These are phyloP conservation scores for Diaporthe nobilis DNA, from an alignment of 2,329 filamentous ascomycete species.

Conservation along the genomic window DNA sequence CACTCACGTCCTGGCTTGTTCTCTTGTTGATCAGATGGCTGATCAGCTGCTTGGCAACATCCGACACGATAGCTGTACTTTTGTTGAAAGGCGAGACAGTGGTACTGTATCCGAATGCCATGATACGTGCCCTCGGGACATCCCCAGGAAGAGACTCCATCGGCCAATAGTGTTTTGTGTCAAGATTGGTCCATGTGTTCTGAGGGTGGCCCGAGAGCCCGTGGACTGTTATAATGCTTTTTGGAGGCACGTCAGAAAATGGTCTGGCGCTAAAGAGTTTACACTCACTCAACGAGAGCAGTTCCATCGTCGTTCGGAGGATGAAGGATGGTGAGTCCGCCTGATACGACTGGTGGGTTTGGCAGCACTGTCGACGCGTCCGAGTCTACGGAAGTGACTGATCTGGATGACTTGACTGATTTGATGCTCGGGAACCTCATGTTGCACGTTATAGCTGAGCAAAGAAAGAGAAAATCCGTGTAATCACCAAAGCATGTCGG, in stretches of 20 bases:
- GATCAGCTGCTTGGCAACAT: constrained; percentile 25
- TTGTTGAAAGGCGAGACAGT: background rate
- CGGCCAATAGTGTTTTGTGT: constrained; percentile 27
- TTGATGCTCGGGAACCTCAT: constrained; percentile 4
- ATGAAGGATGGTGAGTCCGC: constrained; percentile 6
- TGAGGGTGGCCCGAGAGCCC: constrained; percentile 24
- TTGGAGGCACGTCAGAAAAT: background rate
- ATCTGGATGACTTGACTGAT: background rate
- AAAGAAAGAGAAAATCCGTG: background rate
- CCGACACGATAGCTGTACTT: constrained; percentile 20
- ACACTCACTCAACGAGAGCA: constrained; percentile 26
- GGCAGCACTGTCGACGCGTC: constrained; percentile 9
- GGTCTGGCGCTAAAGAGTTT: background rate
- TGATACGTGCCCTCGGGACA: constrained; percentile 16
- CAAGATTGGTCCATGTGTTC: constrained; percentile 25
- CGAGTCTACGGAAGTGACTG: background rate
- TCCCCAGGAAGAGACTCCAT: constrained; percentile 19
- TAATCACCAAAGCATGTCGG: background rate
- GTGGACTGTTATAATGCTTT: constrained; percentile 32
- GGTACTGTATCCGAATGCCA: constrained; percentile 21
- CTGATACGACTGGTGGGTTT: background rate
- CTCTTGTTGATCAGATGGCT: constrained; percentile 29
- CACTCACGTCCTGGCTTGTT: background rate
- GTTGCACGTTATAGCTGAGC: background rate
- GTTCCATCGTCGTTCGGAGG: background rate